Evolutionary conservation across 768 basidiomycete genomes (phyloP), one percentile per base, ranked within the genome.

Genomic region (Scleroderma bovista): DNA sequence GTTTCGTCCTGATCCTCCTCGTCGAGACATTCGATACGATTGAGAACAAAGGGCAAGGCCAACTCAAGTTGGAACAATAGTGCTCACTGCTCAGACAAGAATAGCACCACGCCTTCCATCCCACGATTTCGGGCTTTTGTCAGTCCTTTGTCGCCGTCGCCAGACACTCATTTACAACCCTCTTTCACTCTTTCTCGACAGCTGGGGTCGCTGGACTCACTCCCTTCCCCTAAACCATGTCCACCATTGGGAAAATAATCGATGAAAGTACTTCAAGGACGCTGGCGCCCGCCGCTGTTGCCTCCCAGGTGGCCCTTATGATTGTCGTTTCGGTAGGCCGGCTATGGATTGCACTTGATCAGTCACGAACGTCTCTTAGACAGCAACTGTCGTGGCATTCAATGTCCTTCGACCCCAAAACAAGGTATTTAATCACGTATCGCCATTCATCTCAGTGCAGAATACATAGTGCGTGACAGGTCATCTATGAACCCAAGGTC

Each of bases 401-500:
- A 94, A 93, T 53, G 42, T 86, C 56, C 72, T 97, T 43, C 83
- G 95, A 33, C 95, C 95, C 12, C 82, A 83, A 57, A 94, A 96
- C 75, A 92, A 89, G 77, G 88, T 84, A 60, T 34, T 66, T 59
- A 13, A 10, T 37, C 40, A 15, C 32, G 45, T 46, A 41, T 17
- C 11, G 23, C 37, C 10, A 17, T 57, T 17, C 46, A 37, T 32
- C 6, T 24, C 37, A 15, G 3, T 43, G 26, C 29, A 29, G 1
- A 44, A 16, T 17, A 32, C 24, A 54, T 34, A 39, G 22, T 2
- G 26, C 22, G 33, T 51, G 23, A 29, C 51, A 91, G 91, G 79
- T 90, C 53, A 81, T 93, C 51, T 95, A 95, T 62, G 89, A 93
- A 64, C 93, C 92, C 54, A 96, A 94, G 70, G 82, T 90, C 69